These are phyloP conservation scores for Clavispora fructus DNA, from an alignment of 805 yeast species.

Conservation along the genomic window DNA sequence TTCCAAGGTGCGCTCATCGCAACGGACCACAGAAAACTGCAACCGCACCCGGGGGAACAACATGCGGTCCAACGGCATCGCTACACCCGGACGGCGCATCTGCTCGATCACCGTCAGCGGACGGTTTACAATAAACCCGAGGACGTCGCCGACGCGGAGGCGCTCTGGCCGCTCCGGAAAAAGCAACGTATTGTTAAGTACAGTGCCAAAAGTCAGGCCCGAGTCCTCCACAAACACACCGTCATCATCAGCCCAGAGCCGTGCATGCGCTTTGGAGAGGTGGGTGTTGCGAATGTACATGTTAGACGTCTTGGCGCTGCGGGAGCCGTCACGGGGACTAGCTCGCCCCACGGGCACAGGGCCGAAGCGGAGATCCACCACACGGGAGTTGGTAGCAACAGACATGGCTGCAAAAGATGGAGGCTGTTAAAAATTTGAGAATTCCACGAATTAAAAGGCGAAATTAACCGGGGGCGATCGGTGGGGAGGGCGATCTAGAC, in stretches of 20 bases:
- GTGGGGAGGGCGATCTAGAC: too few relatives aligned
- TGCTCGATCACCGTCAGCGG: conserved; percentile 17
- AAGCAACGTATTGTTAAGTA: conserved; percentile 23
- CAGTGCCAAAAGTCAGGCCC: conserved; percentile 36
- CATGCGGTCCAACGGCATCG: conserved; percentile 5
- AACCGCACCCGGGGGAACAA: conserved; percentile 9
- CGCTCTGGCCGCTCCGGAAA: conserved; percentile 12
- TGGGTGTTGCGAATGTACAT: conserved; percentile 30
- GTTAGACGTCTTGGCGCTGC: conserved; percentile 24
- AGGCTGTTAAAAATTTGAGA: neutral
- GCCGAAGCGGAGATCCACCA: conserved; percentile 4
- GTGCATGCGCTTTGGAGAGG: conserved; percentile 36
- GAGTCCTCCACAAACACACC: conserved; percentile 24
- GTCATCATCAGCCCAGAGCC: conserved; percentile 15
- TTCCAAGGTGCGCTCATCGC: conserved; percentile 3
- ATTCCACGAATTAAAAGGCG: too few relatives aligned
- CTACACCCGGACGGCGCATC: neutral
- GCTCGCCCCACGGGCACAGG: conserved; percentile 21
- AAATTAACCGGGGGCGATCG: too few relatives aligned
- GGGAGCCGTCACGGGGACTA: conserved; percentile 21
- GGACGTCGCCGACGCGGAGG: conserved; percentile 18
- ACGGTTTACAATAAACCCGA: conserved; percentile 32
- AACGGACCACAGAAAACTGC: conserved; percentile 2
- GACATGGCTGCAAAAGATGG: neutral
- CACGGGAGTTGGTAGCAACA: neutral